A percentile compares a stretch with the other conserved stretches of the same genome.
Evolutionary conservation across 306 rosid genomes (phyloP).

Genomic region (Cajanus cajan): DNA sequence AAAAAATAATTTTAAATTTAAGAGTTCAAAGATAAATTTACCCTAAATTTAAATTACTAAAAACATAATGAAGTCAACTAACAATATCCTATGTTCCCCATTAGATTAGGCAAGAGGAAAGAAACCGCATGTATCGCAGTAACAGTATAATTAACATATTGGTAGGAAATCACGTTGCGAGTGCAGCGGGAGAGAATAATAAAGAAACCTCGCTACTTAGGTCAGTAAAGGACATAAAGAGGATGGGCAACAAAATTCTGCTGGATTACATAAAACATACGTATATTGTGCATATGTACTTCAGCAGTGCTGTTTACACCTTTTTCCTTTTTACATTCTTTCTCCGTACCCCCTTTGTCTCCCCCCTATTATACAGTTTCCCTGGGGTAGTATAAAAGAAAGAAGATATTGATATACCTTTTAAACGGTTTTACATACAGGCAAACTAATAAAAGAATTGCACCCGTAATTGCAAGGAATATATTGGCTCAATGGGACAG

Average conservation of each 20-base stretch:
- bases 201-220: neutral
- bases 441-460: conserved; percentile 88
- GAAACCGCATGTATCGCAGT: neutral
- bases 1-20: too few relatives aligned
- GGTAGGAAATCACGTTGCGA: neutral
- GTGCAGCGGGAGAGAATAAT: neutral
- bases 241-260: conserved; percentile 44
- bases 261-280: conserved; percentile 38
- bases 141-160: neutral
- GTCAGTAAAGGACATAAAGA: conserved; percentile 15
- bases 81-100: neutral
- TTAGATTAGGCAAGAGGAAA: neutral
- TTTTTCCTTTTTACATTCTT: conserved; percentile 38
- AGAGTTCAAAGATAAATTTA: too few relatives aligned
- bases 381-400: conserved; percentile 42
- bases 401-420: conserved; percentile 62
- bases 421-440: conserved; percentile 63
- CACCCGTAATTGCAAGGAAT: conserved; percentile 50
- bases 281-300: conserved; percentile 46
- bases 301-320: conserved; percentile 35
- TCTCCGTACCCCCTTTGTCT: conserved; percentile 37
- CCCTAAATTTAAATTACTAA: too few relatives aligned
- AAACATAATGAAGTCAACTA: too few relatives aligned
- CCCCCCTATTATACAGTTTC: conserved; percentile 65
- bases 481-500: conserved; percentile 36